phyloP scores from a whole-genome alignment of 306 rosid species.

The Quercus bicolor region DNA sequence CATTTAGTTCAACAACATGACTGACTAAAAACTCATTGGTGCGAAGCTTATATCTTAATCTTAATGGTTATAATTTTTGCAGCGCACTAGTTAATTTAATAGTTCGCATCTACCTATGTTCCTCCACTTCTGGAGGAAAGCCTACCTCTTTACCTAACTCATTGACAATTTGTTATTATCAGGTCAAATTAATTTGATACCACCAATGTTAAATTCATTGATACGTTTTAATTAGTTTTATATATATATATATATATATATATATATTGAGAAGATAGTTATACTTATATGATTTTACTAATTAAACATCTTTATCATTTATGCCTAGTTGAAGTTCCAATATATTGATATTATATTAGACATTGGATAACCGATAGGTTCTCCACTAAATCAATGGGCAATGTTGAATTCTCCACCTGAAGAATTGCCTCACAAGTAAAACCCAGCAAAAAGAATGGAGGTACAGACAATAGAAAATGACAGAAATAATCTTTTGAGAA shows the following conservation, averaged over 20 bases:
- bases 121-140: not conserved
- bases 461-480: not conserved
- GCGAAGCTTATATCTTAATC: not conserved
- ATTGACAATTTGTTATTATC: not conserved
- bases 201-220: not conserved
- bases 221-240: not conserved
- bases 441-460: not conserved
- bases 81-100: not conserved
- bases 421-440: not conserved
- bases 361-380: not conserved
- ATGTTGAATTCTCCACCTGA: no score
- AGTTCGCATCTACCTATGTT: not conserved
- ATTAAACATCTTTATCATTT: not conserved
- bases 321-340: not conserved
- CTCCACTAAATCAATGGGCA: no score
- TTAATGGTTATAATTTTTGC: not conserved
- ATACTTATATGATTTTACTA: not conserved
- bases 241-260: no score
- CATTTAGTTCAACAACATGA: no score
- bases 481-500: not conserved
- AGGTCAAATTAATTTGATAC: not conserved
- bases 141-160: not conserved
- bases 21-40: no score
- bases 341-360: not conserved
- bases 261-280: no score